Evolutionary conservation across 2,329 filamentous ascomycete species (phyloP).

Genomic region (Alternaria conjuncta): DNA sequence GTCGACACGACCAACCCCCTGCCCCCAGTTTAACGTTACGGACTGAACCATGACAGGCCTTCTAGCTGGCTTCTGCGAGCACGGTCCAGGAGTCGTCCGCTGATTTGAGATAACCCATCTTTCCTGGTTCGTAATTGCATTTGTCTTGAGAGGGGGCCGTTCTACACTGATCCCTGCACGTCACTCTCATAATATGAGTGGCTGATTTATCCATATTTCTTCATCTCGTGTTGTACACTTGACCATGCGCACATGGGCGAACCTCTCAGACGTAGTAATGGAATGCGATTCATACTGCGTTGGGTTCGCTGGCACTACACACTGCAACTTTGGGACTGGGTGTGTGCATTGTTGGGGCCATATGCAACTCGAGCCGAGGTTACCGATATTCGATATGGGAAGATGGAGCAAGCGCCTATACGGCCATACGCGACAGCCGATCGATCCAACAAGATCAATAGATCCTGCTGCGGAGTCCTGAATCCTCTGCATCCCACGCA

Average conservation of each 20-base stretch:
- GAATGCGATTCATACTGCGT: not conserved
- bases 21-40: not conserved
- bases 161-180: not conserved
- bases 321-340: not conserved
- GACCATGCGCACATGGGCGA: conserved; percentile 32
- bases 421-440: not conserved
- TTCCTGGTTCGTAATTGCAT: not conserved
- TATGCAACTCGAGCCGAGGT: conserved; percentile 2
- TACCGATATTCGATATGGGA: not conserved
- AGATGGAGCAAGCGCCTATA: conserved; percentile 1
- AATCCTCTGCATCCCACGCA: not conserved
- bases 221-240: conserved; percentile 1
- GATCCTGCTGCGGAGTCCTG: not conserved
- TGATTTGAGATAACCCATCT: not conserved
- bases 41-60: conserved; percentile 1
- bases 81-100: not conserved
- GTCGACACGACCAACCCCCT: not conserved
- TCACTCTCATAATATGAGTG: conserved; percentile 3
- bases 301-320: not conserved
- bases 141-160: not conserved
- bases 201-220: conserved; percentile 22
- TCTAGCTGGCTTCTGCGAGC: not conserved
- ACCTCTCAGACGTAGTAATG: not conserved
- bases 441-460: not conserved
- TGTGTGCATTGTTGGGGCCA: not conserved